Evolutionary conservation across 2,329 filamentous ascomycete species (phyloP).

Genomic region (Chaetomium sp.): DNA sequence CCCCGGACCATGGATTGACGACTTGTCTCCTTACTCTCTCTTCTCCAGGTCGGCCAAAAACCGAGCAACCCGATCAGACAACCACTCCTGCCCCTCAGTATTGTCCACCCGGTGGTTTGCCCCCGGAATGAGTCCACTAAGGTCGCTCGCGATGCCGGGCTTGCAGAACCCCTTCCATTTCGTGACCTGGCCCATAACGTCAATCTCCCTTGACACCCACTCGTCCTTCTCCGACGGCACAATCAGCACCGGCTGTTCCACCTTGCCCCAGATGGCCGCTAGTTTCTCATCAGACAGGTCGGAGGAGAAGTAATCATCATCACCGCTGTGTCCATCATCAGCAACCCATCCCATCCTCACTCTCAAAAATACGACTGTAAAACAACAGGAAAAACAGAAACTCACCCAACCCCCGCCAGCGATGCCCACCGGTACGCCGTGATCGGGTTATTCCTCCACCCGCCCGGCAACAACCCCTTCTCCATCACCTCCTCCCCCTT

Average conservation of each 20-base stretch:
- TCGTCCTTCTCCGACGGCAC: slow-evolving; percentile 62
- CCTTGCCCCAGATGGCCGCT: slow-evolving; percentile 56
- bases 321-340: slow-evolving; percentile 39
- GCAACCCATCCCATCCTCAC: not conserved
- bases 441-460: slow-evolving; percentile 38
- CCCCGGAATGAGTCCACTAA: slow-evolving; percentile 48
- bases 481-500: slow-evolving; percentile 50
- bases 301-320: slow-evolving; percentile 85
- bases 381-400: slow-evolving; percentile 11
- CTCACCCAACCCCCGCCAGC: slow-evolving; percentile 45
- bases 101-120: slow-evolving; percentile 46
- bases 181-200: slow-evolving; percentile 51
- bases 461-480: slow-evolving; percentile 35
- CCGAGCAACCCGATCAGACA: slow-evolving; percentile 39
- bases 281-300: slow-evolving; percentile 58
- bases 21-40: not conserved
- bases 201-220: slow-evolving; percentile 51
- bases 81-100: slow-evolving; percentile 41
- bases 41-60: slow-evolving; percentile 36
- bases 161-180: slow-evolving; percentile 47
- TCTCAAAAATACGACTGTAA: slow-evolving; percentile 11
- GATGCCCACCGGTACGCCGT: slow-evolving; percentile 49
- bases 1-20: too few relatives aligned
- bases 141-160: slow-evolving; percentile 38
- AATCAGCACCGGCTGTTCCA: slow-evolving; percentile 56